These are phyloP conservation scores for Primulina tabacum DNA, from an alignment of 257 asterid genomes.

Conservation along the genomic window DNA sequence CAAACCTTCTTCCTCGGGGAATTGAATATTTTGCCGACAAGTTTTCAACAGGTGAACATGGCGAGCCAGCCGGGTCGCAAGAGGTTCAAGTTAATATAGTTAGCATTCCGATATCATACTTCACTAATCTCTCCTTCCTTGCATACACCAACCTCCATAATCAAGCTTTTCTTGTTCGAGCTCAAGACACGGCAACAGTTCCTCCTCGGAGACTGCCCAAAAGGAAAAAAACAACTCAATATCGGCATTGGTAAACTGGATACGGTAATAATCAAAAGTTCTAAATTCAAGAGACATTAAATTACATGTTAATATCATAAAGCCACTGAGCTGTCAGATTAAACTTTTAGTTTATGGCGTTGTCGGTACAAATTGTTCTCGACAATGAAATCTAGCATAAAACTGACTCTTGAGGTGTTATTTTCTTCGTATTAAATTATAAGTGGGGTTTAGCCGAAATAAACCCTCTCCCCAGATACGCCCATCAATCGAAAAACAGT, in stretches of 20 bases:
- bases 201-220: slow-evolving; percentile 74
- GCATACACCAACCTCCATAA: slow-evolving; percentile 66
- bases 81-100: neutral
- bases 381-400: slow-evolving; percentile 9
- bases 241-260: neutral
- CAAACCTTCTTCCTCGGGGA: neutral
- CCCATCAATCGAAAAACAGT: neutral
- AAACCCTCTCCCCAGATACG: neutral
- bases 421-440: neutral
- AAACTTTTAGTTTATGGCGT: neutral
- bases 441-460: neutral
- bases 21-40: slow-evolving; percentile 4
- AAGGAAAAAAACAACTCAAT: slow-evolving; percentile 12
- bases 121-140: slow-evolving; percentile 64
- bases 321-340: neutral
- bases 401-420: slow-evolving; percentile 10
- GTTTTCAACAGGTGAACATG: slow-evolving; percentile 22
- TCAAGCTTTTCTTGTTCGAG: slow-evolving; percentile 45
- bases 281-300: neutral
- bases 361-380: slow-evolving; percentile 21
- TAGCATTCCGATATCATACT: slow-evolving; percentile 26
- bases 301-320: neutral
- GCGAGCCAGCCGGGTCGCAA: slow-evolving; percentile 11
- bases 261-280: neutral
- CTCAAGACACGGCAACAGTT: slow-evolving; percentile 69